Conservation (phyloP, 768 basidiomycete genomes). For the Suillus subalutaceus region DNA sequence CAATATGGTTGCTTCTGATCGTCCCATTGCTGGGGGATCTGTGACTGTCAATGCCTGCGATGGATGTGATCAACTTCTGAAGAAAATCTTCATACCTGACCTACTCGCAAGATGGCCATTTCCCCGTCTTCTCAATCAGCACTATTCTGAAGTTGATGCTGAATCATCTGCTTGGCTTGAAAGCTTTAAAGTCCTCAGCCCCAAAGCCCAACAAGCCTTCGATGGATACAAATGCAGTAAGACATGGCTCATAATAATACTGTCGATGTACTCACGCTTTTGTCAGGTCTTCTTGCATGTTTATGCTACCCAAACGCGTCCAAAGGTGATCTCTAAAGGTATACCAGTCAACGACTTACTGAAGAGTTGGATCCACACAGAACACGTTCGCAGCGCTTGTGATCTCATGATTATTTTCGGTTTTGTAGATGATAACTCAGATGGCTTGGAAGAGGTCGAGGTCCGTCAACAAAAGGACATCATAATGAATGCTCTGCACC, state of each 20-base stretch:
- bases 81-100: neutral
- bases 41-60: neutral
- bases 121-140: neutral
- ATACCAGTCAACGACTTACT: too few species aligned
- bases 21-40: too few species aligned
- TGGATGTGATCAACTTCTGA: neutral
- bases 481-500: conserved; percentile 13
- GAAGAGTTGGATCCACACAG: too few species aligned
- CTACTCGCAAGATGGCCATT: neutral
- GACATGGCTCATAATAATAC: neutral
- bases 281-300: too few species aligned
- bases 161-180: neutral
- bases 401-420: conserved; percentile 38
- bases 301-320: too few species aligned
- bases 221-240: neutral
- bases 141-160: neutral
- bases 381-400: conserved; percentile 26
- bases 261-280: too few species aligned
- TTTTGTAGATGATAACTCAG: conserved; percentile 36
- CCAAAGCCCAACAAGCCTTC: neutral
- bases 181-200: neutral
- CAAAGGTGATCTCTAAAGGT: too few species aligned
- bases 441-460: conserved; percentile 14
- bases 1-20: too few species aligned
- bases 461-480: conserved; percentile 6